Conservation (phyloP, 371 early-diverging fungal genomes). For the Mortierella sp. region DNA sequence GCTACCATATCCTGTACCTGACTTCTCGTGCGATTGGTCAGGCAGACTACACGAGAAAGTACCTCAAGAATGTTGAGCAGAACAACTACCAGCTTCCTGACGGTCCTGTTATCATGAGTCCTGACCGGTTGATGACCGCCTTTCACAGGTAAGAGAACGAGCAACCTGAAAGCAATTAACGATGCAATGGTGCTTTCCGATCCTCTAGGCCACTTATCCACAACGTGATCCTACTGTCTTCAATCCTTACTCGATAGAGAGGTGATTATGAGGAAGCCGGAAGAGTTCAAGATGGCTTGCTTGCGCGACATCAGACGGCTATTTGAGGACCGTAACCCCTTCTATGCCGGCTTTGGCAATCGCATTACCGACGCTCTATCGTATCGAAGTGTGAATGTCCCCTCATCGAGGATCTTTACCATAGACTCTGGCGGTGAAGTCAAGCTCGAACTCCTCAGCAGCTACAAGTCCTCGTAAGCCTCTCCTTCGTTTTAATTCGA, state of each 20-base stretch:
- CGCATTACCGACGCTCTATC: conserved; percentile 85
- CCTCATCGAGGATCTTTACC: conserved; percentile 96
- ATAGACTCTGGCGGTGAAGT: conserved; percentile 96
- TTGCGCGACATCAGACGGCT: conserved; percentile 92
- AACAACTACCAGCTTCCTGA: conserved; percentile 91
- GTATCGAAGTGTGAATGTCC: conserved; percentile 96
- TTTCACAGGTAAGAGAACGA: conserved; percentile 73
- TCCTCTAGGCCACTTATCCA: neutral
- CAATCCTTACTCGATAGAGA: conserved; percentile 64
- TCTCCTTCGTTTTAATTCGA: neutral
- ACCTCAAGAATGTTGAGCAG: conserved; percentile 93
- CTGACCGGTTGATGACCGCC: conserved; percentile 95
- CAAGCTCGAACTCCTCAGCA: conserved; percentile 87
- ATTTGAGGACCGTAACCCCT: conserved; percentile 88
- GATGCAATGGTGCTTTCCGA: neutral
- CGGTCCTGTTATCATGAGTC: conserved; percentile 98
- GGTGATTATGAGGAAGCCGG: conserved; percentile 95
- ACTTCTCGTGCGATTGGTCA: conserved; percentile 98
- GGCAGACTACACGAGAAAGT: conserved; percentile 89
- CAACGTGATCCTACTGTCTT: neutral
- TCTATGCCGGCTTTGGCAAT: conserved; percentile 88
- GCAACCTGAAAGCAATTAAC: neutral
- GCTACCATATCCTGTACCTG: conserved; percentile 97
- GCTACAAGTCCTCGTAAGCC: conserved; percentile 82
- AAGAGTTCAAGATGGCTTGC: conserved; percentile 98